Evolutionary conservation across 164 flowering plant genomes (phyloP).

Genomic region (Stephania cephalantha): DNA sequence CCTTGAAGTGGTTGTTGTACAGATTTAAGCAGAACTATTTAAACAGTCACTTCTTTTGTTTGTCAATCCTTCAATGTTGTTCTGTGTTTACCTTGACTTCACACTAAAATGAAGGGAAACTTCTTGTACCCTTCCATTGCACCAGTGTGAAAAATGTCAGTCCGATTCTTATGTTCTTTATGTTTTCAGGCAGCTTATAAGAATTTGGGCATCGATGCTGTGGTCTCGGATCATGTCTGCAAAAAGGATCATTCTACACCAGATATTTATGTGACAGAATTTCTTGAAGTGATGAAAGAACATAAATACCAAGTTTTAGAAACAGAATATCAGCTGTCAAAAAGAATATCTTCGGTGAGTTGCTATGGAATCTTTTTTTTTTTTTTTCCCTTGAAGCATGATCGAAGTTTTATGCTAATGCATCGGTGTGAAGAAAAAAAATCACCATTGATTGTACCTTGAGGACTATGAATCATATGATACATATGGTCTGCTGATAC

Average conservation of each 20-base stretch:
- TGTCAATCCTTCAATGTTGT: neutral
- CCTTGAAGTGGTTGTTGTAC: neutral
- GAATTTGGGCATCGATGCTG: constrained; percentile 25
- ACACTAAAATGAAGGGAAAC: neutral
- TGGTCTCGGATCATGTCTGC: constrained; percentile 17
- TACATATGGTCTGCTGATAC: neutral
- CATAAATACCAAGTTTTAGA: constrained; percentile 50
- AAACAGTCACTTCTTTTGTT: neutral
- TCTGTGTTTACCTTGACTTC: neutral
- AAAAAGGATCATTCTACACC: constrained; percentile 22
- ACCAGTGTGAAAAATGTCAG: neutral
- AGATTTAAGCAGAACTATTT: neutral
- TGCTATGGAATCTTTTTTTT: neutral
- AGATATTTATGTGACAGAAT: constrained; percentile 20
- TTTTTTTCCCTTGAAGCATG: neutral
- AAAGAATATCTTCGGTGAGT: constrained; percentile 44
- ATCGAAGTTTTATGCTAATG: neutral
- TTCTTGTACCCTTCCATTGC: neutral
- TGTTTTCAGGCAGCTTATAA: constrained; percentile 37
- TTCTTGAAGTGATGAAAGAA: constrained; percentile 39
- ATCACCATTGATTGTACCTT: neutral
- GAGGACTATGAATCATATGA: neutral
- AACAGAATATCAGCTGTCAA: constrained; percentile 50
- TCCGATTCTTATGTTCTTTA: neutral
- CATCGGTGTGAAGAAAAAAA: neutral